phyloP scores from a whole-genome alignment of 2,329 filamentous ascomycete genomes.

The Periconia sp. region DNA sequence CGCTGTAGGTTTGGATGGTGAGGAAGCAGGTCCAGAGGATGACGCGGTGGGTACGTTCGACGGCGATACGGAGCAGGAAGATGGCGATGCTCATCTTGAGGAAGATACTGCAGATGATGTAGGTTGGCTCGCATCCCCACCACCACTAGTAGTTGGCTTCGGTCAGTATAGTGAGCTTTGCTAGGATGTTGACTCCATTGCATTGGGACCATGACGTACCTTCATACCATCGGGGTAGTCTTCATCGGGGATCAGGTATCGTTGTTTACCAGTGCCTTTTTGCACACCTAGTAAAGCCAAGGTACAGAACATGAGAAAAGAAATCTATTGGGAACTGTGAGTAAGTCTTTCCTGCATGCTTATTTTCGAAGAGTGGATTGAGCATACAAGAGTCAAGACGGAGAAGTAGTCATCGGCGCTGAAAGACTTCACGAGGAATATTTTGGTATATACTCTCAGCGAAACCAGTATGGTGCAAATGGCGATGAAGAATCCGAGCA shows the following conservation, averaged over 20 bases:
- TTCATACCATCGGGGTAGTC: conserved; percentile 16
- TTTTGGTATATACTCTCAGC: conserved; percentile 19
- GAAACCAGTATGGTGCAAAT: conserved; percentile 14
- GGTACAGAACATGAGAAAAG: conserved; percentile 17
- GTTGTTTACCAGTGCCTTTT: conserved; percentile 17
- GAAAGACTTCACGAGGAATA: conserved; percentile 19
- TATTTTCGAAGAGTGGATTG: neutral
- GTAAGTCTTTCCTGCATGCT: neutral
- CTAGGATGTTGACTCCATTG: neutral
- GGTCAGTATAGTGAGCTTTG: neutral
- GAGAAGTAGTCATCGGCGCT: conserved; percentile 19
- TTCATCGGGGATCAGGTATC: conserved; percentile 15
- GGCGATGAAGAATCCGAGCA: conserved; percentile 18
- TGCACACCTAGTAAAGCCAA: conserved; percentile 11
- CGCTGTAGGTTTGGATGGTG: conserved; percentile 48
- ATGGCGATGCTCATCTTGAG: conserved; percentile 56
- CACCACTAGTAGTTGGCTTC: conserved; percentile 11
- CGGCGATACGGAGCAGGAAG: conserved; percentile 56
- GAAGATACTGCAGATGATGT: conserved; percentile 14
- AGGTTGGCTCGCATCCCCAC: conserved; percentile 19
- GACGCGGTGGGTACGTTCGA: conserved; percentile 47
- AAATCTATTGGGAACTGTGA: conserved; percentile 1
- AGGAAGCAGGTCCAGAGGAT: conserved; percentile 52
- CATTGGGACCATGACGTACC: conserved; percentile 4
- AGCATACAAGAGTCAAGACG: conserved; percentile 15